Percentiles rank a stretch among this genome's conserved stretches.
Evolutionary conservation across 345 rosid genomes (phyloP).

Genomic region (Bruguiera parviflora): DNA sequence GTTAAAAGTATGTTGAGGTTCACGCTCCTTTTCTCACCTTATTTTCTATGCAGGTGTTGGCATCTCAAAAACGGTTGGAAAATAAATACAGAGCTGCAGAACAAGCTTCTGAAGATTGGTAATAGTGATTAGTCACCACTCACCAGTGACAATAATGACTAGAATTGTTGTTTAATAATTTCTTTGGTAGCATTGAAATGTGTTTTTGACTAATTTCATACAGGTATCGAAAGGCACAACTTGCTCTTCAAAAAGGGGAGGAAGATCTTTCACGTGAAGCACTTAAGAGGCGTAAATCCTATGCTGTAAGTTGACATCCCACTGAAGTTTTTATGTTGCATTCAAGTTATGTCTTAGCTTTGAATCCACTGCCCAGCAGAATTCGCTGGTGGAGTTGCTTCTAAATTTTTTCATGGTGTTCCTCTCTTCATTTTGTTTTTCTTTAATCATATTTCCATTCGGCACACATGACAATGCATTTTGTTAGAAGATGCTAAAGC

Average conservation of each 20-base stretch:
- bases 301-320: conserved; percentile 46
- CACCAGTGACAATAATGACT: not conserved
- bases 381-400: not conserved
- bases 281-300: conserved; percentile 73
- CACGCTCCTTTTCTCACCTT: not conserved
- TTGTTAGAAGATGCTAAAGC: not conserved
- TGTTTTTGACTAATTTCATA: conserved; percentile 8
- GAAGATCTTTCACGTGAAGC: conserved; percentile 92
- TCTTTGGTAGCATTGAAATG: not conserved
- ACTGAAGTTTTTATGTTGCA: not conserved
- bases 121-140: conserved; percentile 1
- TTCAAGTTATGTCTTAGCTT: not conserved
- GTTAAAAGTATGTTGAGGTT: not conserved
- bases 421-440: not conserved
- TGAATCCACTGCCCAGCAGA: not conserved
- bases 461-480: too few species aligned
- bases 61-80: conserved; percentile 71
- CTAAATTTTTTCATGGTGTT: not conserved
- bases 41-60: conserved; percentile 50
- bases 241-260: conserved; percentile 74
- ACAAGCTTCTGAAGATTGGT: conserved; percentile 77
- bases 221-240: conserved; percentile 79
- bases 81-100: conserved; percentile 66
- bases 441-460: not conserved
- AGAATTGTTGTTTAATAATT: too few species aligned